Evolutionary conservation across 2,329 filamentous ascomycete genomes (phyloP), one percentile per base, ranked within the genome.

Genomic region (Cladophialophora chaetospira): DNA sequence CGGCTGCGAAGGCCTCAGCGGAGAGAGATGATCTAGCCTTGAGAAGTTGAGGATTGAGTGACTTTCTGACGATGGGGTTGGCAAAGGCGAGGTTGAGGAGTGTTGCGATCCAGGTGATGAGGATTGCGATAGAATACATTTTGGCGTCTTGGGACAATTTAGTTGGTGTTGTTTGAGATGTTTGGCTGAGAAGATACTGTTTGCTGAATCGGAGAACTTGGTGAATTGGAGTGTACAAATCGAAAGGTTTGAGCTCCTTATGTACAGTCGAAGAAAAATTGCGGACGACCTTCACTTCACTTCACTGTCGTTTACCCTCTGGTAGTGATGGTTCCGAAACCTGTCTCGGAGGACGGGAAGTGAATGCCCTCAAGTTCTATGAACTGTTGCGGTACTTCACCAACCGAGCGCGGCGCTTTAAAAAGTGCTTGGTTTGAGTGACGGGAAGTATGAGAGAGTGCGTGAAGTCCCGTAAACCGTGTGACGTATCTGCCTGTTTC

Each of bases 21-120:
- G 46, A 53, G 29, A 64, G 21, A 23, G 60, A 62, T 15, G 58
- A 60, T 48, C 62, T 44, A 11, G 29, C 13, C 23, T 53, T 50
- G 21, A 63, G 31, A 17, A 15, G 17, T 5, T 50, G 53, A 19
- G 57, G 53, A n/a, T 63, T 61, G 55, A 54, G 48, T 17, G 61
- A 57, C 45, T 58, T 58, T 21, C 52, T 45, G 15, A 52, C 45
- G 19, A 63, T 26, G 2, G 61, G 57, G 13, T 40, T 57, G 25
- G 58, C 58, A 15, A 55, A 43, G 15, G 49, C 42, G 25, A 50
- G 19, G n/a, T 15, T 25, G 38, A 56, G 13, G n/a, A 61, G 28
- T 19, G 57, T 53, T 25, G 55, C 35, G 31, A 57, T 28, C 40
- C 49, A 61, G n/a, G 57, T 13, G 11, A 26, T 47, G 21, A 55